These are phyloP conservation scores for Platanthera guangdongensis DNA, from an alignment of 106 monocot species.

Conservation along the genomic window DNA sequence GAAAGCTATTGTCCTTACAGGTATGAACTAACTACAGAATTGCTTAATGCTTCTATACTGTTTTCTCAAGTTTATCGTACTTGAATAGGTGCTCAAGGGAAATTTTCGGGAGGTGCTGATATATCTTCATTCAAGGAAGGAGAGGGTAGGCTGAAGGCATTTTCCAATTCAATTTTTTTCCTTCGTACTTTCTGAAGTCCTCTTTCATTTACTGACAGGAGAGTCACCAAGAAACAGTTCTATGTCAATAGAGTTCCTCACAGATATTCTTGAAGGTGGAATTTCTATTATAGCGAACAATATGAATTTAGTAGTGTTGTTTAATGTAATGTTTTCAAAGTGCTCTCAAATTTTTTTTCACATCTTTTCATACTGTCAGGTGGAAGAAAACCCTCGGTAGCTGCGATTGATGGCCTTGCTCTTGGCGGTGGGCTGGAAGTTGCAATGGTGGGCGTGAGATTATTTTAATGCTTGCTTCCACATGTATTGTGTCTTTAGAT, in stretches of 20 bases:
- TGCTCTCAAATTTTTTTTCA: neutral
- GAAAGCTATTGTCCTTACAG: conserved; percentile 76
- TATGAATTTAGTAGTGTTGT: neutral
- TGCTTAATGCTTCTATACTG: neutral
- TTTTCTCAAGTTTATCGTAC: conserved; percentile 3
- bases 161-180: neutral
- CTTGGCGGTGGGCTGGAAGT: conserved; percentile 94
- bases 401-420: conserved; percentile 92
- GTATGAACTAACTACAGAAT: conserved; percentile 12
- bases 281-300: neutral
- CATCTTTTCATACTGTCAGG: conserved; percentile 23
- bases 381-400: conserved; percentile 87
- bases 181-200: neutral
- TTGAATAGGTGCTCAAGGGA: conserved; percentile 56
- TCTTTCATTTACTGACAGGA: conserved; percentile 25
- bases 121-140: conserved; percentile 74
- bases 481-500: neutral
- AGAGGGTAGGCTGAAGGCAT: conserved; percentile 33
- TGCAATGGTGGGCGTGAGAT: conserved; percentile 65
- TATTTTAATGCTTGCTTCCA: neutral
- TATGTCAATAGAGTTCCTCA: conserved; percentile 69
- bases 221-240: conserved; percentile 53
- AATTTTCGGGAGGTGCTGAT: conserved; percentile 95
- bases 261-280: conserved; percentile 80
- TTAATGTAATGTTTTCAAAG: neutral